A percentile compares a stretch with the other conserved stretches of the same genome.
Evolutionary conservation across 768 basidiomycete species (phyloP).

Genomic region (Trametes maxima): DNA sequence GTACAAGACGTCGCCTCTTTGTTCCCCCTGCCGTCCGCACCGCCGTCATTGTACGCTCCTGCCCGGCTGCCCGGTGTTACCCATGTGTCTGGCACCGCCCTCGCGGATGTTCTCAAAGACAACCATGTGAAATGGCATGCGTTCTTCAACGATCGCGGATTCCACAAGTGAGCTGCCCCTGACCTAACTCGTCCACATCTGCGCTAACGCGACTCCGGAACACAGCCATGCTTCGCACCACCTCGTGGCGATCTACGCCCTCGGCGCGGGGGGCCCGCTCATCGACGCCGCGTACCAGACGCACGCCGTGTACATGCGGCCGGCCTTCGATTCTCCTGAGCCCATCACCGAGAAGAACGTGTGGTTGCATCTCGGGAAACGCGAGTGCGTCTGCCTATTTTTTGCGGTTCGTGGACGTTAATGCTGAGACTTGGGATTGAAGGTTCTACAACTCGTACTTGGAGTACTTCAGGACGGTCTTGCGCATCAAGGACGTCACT

Average conservation of each 20-base stretch:
- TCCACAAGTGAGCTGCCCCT: slow-evolving; percentile 52
- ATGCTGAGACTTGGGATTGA: background rate
- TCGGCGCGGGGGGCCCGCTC: slow-evolving; percentile 53
- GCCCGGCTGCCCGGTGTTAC: slow-evolving; percentile 29
- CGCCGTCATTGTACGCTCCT: slow-evolving; percentile 1
- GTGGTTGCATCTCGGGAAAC: slow-evolving; percentile 57
- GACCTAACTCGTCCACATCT: background rate
- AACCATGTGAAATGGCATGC: slow-evolving; percentile 51
- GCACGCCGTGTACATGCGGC: slow-evolving; percentile 42
- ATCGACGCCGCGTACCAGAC: slow-evolving; percentile 46
- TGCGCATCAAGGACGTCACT: slow-evolving; percentile 46
- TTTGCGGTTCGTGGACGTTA: background rate
- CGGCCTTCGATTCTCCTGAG: slow-evolving; percentile 46
- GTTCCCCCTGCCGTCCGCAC: slow-evolving; percentile 8
- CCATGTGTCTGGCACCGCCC: slow-evolving; percentile 33
- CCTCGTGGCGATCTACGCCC: slow-evolving; percentile 45
- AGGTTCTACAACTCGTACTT: slow-evolving; percentile 66
- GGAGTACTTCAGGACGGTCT: slow-evolving; percentile 49
- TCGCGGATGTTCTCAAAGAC: slow-evolving; percentile 44
- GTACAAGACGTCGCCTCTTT: slow-evolving; percentile 4
- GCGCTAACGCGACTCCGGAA: no score
- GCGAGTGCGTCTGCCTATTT: slow-evolving; percentile 40
- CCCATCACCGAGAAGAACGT: slow-evolving; percentile 51
- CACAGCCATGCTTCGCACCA: slow-evolving; percentile 9
- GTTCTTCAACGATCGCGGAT: slow-evolving; percentile 47